Conservation (phyloP, 805 yeast genomes). For the Brettanomyces custersianus region DNA sequence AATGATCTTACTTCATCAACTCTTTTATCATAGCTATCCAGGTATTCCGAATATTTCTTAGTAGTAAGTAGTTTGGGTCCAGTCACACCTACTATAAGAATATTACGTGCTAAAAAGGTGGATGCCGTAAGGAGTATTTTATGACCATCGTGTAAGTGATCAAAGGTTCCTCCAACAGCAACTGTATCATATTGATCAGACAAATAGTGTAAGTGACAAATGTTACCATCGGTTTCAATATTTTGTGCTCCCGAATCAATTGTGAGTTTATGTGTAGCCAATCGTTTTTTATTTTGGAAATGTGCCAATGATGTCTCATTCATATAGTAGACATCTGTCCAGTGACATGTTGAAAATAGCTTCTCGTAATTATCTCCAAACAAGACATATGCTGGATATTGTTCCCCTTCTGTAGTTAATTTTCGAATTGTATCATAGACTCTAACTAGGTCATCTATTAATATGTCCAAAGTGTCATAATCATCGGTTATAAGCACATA, state of each 20-base stretch:
- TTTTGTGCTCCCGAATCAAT: too few species aligned
- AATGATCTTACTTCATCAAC: conserved; percentile 38
- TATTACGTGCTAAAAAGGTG: conserved; percentile 44
- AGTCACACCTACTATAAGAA: conserved; percentile 75
- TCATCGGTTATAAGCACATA: conserved; percentile 10
- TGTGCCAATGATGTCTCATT: not conserved
- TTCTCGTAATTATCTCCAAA: conserved; percentile 8
- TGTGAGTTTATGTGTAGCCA: not conserved
- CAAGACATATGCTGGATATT: conserved; percentile 5
- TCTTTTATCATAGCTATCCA: conserved; percentile 53
- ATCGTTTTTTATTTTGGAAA: not conserved
- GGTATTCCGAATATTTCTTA: conserved; percentile 59
- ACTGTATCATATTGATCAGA: conserved; percentile 7
- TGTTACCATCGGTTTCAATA: too few species aligned
- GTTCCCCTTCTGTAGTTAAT: conserved; percentile 4
- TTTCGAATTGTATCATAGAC: conserved; percentile 13
- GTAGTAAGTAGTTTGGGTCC: conserved; percentile 64
- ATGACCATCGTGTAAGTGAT: conserved; percentile 94
- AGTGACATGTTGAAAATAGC: not conserved
- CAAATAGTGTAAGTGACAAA: too few species aligned
- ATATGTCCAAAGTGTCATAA: conserved; percentile 9
- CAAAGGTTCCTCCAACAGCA: conserved; percentile 96
- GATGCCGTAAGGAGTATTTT: conserved; percentile 72
- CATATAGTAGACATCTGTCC: not conserved
- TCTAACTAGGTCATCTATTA: conserved; percentile 4